Conservation (phyloP, 129 eudicot species). For the Kitagawia praeruptora region DNA sequence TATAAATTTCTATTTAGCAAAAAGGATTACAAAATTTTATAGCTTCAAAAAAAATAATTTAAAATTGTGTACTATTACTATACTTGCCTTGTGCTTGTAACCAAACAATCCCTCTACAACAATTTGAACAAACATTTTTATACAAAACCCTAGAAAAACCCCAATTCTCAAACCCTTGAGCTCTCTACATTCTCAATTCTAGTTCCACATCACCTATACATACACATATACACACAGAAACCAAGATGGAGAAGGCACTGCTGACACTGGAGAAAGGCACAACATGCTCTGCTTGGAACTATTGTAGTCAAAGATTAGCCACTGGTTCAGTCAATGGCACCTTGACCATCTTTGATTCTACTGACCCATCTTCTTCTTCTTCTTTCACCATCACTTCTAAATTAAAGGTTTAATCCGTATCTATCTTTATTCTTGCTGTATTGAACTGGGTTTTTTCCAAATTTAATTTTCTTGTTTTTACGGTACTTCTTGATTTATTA, state of each 20-base stretch:
- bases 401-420: conserved; percentile 37
- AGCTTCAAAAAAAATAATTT: too few relatives aligned
- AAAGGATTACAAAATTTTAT: too few relatives aligned
- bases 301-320: conserved; percentile 62
- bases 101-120: background rate
- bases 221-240: background rate
- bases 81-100: too few relatives aligned
- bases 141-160: background rate
- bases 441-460: background rate
- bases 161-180: background rate
- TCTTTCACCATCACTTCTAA: conserved; percentile 35
- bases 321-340: conserved; percentile 63
- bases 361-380: conserved; percentile 80
- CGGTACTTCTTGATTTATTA: background rate
- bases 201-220: background rate
- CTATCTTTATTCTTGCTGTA: background rate
- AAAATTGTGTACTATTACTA: too few relatives aligned
- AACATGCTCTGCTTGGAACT: conserved; percentile 77
- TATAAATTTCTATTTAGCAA: too few relatives aligned
- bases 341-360: conserved; percentile 50
- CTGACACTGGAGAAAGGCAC: conserved; percentile 63
- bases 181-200: background rate
- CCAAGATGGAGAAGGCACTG: conserved; percentile 45
- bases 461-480: background rate
- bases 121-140: too few relatives aligned